Evolutionary conservation across 306 rosid species (phyloP).

Genomic region (Vicia sativa): DNA sequence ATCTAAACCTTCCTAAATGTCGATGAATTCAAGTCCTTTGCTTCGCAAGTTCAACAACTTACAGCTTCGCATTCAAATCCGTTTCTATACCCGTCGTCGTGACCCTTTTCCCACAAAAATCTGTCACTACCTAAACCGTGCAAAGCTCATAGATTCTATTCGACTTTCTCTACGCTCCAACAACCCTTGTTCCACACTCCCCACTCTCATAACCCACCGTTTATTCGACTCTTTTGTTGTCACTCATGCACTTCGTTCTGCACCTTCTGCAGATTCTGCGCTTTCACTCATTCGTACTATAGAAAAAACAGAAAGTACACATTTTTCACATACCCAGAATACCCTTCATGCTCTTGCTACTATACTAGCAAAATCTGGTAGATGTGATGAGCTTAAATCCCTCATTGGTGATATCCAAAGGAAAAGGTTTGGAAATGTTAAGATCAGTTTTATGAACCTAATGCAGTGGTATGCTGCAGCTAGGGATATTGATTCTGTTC

Average conservation of each 20-base stretch:
- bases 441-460: slow-evolving; percentile 63
- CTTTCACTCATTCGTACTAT: slow-evolving; percentile 51
- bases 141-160: slow-evolving; percentile 73
- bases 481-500: slow-evolving; percentile 62
- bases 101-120: slow-evolving; percentile 71
- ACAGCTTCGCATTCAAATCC: slow-evolving; percentile 40
- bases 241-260: slow-evolving; percentile 72
- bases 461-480: slow-evolving; percentile 69
- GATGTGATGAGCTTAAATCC: slow-evolving; percentile 52
- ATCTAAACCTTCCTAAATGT: slow-evolving; percentile 10
- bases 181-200: slow-evolving; percentile 54
- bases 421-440: slow-evolving; percentile 50
- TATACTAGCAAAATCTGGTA: slow-evolving; percentile 66
- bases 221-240: slow-evolving; percentile 66
- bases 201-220: slow-evolving; percentile 47
- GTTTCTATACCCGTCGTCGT: slow-evolving; percentile 49
- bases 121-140: slow-evolving; percentile 74
- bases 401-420: slow-evolving; percentile 50
- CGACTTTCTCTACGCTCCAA: slow-evolving; percentile 65
- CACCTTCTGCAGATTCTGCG: slow-evolving; percentile 76
- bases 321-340: slow-evolving; percentile 64
- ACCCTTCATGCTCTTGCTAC: slow-evolving; percentile 72
- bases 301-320: slow-evolving; percentile 25
- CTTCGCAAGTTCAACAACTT: slow-evolving; percentile 37
- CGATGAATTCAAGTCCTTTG: slow-evolving; percentile 43